Evolutionary conservation across 306 rosid species (phyloP).

Genomic region (Lathyrus oleraceus): DNA sequence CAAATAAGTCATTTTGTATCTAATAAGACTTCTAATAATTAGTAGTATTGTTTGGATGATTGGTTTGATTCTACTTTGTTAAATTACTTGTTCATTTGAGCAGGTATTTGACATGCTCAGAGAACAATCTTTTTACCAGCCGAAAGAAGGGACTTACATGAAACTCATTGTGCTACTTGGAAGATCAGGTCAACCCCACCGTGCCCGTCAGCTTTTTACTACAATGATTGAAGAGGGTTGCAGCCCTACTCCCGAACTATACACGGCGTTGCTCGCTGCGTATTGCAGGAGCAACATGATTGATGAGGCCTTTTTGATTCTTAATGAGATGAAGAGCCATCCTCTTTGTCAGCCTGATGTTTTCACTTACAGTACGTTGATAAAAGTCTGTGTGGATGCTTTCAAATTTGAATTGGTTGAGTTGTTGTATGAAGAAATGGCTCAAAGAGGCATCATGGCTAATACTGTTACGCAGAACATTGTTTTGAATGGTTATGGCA

Average conservation of each 20-base stretch:
- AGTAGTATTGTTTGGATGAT: neutral
- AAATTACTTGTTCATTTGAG: conserved; percentile 19
- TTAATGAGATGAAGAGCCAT: conserved; percentile 79
- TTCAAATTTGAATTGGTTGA: conserved; percentile 72
- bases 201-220: conserved; percentile 69
- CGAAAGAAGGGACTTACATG: conserved; percentile 96
- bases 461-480: conserved; percentile 93
- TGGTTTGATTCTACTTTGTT: neutral
- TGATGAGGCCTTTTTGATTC: conserved; percentile 63
- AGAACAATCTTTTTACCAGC: conserved; percentile 83
- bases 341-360: conserved; percentile 93
- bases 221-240: conserved; percentile 79
- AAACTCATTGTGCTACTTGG: conserved; percentile 89
- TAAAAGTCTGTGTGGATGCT: conserved; percentile 77
- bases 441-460: conserved; percentile 55
- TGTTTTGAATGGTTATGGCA: conserved; percentile 90
- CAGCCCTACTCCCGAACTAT: conserved; percentile 72
- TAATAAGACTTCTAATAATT: neutral
- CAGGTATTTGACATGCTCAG: conserved; percentile 93
- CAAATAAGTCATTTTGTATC: neutral
- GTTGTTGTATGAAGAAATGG: conserved; percentile 75
- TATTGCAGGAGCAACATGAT: conserved; percentile 78
- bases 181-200: conserved; percentile 71
- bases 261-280: conserved; percentile 82
- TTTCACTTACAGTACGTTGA: conserved; percentile 79